A percentile compares a stretch with the other conserved stretches of the same genome.
phyloP scores from a whole-genome alignment of 2,329 filamentous ascomycete genomes.

The Lachnum nothofagi region DNA sequence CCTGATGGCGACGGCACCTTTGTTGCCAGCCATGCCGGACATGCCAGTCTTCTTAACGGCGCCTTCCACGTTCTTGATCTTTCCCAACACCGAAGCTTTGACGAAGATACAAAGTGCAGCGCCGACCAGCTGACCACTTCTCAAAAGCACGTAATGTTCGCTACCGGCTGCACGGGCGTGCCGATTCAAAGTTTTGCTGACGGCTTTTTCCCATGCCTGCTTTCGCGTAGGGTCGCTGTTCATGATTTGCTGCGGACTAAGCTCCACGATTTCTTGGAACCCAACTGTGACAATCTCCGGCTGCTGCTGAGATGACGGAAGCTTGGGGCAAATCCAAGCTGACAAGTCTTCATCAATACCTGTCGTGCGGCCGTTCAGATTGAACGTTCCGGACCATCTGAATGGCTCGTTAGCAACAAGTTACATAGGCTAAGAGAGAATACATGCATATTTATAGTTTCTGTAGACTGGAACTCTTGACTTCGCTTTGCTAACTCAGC shows the following conservation, averaged over 20 bases:
- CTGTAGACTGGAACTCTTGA: constrained; percentile 69
- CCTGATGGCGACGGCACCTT: constrained; percentile 92
- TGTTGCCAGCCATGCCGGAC: constrained; percentile 96
- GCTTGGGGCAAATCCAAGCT: constrained; percentile 74
- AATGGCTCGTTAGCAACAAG: neutral
- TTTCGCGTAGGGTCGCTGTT: constrained; percentile 87
- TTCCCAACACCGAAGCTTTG: constrained; percentile 66
- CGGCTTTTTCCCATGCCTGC: constrained; percentile 78
- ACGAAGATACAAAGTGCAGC: constrained; percentile 91
- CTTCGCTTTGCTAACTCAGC: constrained; percentile 64
- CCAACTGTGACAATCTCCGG: constrained; percentile 86
- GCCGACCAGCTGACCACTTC: constrained; percentile 90
- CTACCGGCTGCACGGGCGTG: constrained; percentile 60
- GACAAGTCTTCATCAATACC: constrained; percentile 76
- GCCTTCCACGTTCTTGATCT: constrained; percentile 95
- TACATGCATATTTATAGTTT: constrained; percentile 62
- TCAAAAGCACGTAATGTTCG: constrained; percentile 80
- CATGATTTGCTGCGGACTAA: constrained; percentile 98
- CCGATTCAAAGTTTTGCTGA: constrained; percentile 70
- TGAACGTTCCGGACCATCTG: constrained; percentile 75
- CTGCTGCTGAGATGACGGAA: constrained; percentile 51
- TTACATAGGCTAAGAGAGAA: neutral
- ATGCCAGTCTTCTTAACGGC: constrained; percentile 90
- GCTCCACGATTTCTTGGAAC: constrained; percentile 97
- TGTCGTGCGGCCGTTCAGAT: constrained; percentile 81